A percentile compares a stretch with the other conserved stretches of the same genome.
These are phyloP conservation scores for Boletellus sp. DNA, from an alignment of 768 basidiomycete genomes.

Conservation along the genomic window DNA sequence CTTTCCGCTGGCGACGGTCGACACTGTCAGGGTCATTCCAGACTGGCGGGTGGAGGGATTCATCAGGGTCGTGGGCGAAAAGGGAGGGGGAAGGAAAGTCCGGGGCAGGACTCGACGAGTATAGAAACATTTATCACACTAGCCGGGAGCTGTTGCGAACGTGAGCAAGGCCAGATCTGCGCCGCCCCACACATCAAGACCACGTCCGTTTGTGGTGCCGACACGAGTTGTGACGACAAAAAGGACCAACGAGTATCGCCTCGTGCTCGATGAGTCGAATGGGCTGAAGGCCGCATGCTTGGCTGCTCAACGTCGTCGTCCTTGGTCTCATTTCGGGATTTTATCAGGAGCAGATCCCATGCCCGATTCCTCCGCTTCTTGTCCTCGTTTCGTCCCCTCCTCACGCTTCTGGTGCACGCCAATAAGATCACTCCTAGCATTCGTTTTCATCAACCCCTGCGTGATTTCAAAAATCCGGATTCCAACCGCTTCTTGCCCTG, in stretches of 20 bases:
- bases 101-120: background rate
- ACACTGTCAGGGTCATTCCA: constrained; percentile 21
- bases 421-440: constrained; percentile 55
- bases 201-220: too few species aligned
- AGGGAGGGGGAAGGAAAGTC: background rate
- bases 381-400: constrained; percentile 18
- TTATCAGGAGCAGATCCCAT: constrained; percentile 32
- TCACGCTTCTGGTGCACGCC: constrained; percentile 29
- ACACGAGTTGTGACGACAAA: background rate
- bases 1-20: constrained; percentile 50
- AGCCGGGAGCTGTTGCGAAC: constrained; percentile 10
- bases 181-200: too few species aligned
- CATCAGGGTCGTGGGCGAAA: constrained; percentile 12
- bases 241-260: too few species aligned
- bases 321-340: background rate
- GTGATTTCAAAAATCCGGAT: constrained; percentile 42
- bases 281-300: background rate
- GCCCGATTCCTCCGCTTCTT: constrained; percentile 42
- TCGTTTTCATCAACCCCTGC: constrained; percentile 60
- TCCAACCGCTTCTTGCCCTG: background rate
- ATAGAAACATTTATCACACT: constrained; percentile 6
- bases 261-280: background rate
- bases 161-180: too few species aligned
- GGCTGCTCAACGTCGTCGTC: background rate
- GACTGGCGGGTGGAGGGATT: constrained; percentile 21